Evolutionary conservation across 2,329 filamentous ascomycete genomes (phyloP).

Genomic region (Ramularia endophylla): DNA sequence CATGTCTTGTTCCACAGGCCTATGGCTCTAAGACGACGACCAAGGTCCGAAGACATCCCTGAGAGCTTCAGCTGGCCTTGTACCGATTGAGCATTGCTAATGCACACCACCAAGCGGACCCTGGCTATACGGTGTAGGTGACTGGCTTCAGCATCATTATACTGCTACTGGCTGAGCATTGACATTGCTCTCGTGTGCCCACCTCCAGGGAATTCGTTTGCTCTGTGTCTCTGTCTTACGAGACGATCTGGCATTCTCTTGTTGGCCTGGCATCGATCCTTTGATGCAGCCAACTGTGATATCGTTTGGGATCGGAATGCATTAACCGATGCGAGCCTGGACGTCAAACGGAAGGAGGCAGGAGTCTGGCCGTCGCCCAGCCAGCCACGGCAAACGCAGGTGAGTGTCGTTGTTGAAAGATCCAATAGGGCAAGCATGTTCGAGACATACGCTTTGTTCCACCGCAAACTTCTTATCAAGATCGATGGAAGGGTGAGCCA

Average conservation of each 20-base stretch:
- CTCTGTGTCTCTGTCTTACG: too few relatives aligned
- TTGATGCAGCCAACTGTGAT: neutral
- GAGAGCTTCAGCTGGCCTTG: too few relatives aligned
- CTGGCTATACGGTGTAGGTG: too few relatives aligned
- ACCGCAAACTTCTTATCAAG: slow-evolving; percentile 22
- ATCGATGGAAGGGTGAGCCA: neutral
- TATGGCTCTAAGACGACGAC: too few relatives aligned
- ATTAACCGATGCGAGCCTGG: neutral
- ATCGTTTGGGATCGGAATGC: neutral
- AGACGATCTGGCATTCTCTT: neutral
- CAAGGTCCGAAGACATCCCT: too few relatives aligned
- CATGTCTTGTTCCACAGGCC: too few relatives aligned
- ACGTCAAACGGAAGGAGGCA: neutral
- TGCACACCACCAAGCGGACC: too few relatives aligned
- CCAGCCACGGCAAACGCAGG: slow-evolving; percentile 14
- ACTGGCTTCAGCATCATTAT: too few relatives aligned
- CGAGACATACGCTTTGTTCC: slow-evolving; percentile 24
- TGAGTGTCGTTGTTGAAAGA: slow-evolving; percentile 12
- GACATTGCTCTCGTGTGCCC: too few relatives aligned
- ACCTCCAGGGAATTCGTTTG: too few relatives aligned
- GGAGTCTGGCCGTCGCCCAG: slow-evolving; percentile 1
- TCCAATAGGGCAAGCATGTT: slow-evolving; percentile 13
- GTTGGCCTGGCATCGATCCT: neutral
- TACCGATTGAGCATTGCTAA: too few relatives aligned
- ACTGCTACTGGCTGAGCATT: too few relatives aligned